Percentiles rank a stretch among this genome's conserved stretches.
These are phyloP conservation scores for Candida peoriensis DNA, from an alignment of 805 yeast species.

Conservation along the genomic window DNA sequence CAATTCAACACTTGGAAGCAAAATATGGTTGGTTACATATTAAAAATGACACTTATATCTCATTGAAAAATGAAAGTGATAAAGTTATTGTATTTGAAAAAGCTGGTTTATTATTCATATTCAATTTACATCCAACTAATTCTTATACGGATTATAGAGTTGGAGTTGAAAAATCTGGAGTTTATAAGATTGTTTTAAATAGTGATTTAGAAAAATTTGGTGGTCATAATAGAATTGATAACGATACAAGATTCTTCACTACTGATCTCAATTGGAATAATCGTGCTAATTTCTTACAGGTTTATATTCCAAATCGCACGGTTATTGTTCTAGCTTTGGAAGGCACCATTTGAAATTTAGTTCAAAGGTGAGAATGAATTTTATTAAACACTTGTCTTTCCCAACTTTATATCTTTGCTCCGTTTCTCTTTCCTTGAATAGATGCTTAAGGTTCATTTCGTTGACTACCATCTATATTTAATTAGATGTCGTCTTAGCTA, in stretches of 20 bases:
- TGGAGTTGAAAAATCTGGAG: constrained; percentile 82
- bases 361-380: too few relatives aligned
- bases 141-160: constrained; percentile 83
- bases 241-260: constrained; percentile 54
- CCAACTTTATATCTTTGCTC: too few relatives aligned
- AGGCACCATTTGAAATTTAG: constrained; percentile 8
- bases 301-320: constrained; percentile 74
- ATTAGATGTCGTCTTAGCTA: too few relatives aligned
- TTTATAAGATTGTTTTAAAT: constrained; percentile 67
- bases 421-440: too few relatives aligned
- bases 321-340: constrained; percentile 52
- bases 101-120: constrained; percentile 75
- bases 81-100: constrained; percentile 88
- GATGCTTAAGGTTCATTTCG: too few relatives aligned
- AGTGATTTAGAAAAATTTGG: constrained; percentile 70
- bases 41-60: constrained; percentile 74
- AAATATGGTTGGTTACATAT: constrained; percentile 64
- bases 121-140: constrained; percentile 85
- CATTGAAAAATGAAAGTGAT: constrained; percentile 84
- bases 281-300: constrained; percentile 70
- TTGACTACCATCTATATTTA: too few relatives aligned
- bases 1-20: constrained; percentile 74
- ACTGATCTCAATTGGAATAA: constrained; percentile 76
- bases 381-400: too few relatives aligned
- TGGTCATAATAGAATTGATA: constrained; percentile 75